Evolutionary conservation across 1,284 basidiomycete genomes (phyloP).

Genomic region (Cryptococcus sp.): DNA sequence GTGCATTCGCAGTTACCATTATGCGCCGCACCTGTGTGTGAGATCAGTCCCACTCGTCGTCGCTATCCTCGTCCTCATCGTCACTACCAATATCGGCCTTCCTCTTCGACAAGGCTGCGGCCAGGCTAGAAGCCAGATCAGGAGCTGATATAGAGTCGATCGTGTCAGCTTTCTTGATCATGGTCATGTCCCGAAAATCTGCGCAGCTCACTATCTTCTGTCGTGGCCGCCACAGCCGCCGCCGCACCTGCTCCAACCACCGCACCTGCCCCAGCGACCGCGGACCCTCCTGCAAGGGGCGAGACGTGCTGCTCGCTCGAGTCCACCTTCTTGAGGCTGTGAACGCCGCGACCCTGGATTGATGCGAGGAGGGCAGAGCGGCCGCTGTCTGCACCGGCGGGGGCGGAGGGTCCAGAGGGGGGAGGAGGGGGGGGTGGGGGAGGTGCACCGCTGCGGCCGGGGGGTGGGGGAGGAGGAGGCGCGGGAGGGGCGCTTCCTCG

Average conservation of each 20-base stretch:
- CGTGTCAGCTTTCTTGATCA: neutral
- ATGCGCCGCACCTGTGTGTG: no score
- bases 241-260: slow-evolving; percentile 29
- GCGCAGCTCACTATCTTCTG: slow-evolving; percentile 26
- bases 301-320: slow-evolving; percentile 40
- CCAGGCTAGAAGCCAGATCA: slow-evolving; percentile 64
- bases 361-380: slow-evolving; percentile 63
- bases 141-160: slow-evolving; percentile 41
- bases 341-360: slow-evolving; percentile 67
- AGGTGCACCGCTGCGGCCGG: slow-evolving; percentile 73
- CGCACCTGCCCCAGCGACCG: slow-evolving; percentile 49
- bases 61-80: slow-evolving; percentile 85
- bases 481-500: slow-evolving; percentile 27
- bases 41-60: slow-evolving; percentile 73
- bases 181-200: neutral
- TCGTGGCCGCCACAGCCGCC: slow-evolving; percentile 25
- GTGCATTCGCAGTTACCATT: no score
- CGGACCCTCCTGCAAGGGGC: slow-evolving; percentile 53
- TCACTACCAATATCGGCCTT: slow-evolving; percentile 87
- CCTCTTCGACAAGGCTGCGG: slow-evolving; percentile 65
- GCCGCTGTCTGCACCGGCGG: slow-evolving; percentile 37
- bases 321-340: slow-evolving; percentile 66
- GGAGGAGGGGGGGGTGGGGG: slow-evolving; percentile 63
- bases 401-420: slow-evolving; percentile 48
- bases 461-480: slow-evolving; percentile 61